Base-by-base conservation (phyloP, 1,284 basidiomycete genomes). In the Malassezia sp. region DNA sequence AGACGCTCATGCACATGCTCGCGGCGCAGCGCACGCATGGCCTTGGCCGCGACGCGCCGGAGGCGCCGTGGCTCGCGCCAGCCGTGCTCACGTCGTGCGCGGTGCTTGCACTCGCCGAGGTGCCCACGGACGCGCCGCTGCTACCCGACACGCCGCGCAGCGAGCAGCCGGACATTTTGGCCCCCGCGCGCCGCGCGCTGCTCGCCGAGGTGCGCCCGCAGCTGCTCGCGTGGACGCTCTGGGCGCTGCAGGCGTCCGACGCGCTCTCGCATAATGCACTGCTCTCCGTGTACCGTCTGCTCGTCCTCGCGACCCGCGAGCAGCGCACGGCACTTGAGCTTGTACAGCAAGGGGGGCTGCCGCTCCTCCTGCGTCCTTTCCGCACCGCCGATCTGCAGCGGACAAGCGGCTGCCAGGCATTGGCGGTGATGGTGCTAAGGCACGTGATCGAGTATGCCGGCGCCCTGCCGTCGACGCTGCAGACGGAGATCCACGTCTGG, bases 391-490 rank as follows among this genome's bases (percentile, higher is more conserved):
- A 56, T 12, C 47, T 54, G n/a, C 51, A 51, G 31, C 45, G 49
- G 8, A 42, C 59, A 7, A 46, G 51, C 14, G 53, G 83, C 22
- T 84, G 82, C 55, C 85, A 88, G 47, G 80, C 84, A 0, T 85
- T 89, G 67, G 79, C 88, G 37, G 80, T 83, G 17, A 84, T 85
- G 62, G 83, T 96, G 47, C 74, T 95, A 15, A 83, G 93, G 3
- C 91, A 97, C 68, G 74, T 87, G 42, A 79, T 91, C 42, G 93
- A 99, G 71, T 84, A 89, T 56, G 64, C 75, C 4, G 65, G 73
- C 5, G 78, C 78, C 1, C 70, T 96, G 24, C 77, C 79, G 44
- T 74, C 75, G 5, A 77, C 85, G 52, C 90, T 97, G 80, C 77
- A 78, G 20, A 80, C 84, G 52, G 84, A 89, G 58, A 77, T 96